Conservation (phyloP, 1,284 basidiomycete species). For the Ustilago sp. region DNA sequence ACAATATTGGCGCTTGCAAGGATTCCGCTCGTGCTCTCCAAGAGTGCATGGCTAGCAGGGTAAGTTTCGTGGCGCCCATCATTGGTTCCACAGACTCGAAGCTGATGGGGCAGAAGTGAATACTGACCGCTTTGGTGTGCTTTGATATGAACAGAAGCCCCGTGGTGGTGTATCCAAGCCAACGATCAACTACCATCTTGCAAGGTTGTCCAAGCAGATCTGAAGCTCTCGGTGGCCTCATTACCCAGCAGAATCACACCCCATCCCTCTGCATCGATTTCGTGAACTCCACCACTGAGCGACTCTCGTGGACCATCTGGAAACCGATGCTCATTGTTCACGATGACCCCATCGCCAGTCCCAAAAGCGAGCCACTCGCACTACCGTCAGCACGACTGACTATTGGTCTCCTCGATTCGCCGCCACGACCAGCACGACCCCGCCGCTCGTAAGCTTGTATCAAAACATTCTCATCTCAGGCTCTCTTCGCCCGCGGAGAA, state of each 20-base stretch:
- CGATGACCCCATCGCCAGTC: not conserved
- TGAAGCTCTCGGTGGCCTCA: constrained; percentile 10
- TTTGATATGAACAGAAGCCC: constrained; percentile 24
- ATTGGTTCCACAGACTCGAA: not conserved
- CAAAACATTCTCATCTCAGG: constrained; percentile 4
- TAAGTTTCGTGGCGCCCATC: constrained; percentile 71
- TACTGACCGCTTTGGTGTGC: not conserved
- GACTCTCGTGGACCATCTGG: not conserved
- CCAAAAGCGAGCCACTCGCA: not conserved
- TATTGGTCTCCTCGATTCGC: not conserved
- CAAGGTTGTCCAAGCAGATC: constrained; percentile 63
- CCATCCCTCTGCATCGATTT: not conserved
- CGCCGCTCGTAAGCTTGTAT: constrained; percentile 8
- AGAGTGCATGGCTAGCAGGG: constrained; percentile 87
- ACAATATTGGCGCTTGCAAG: constrained; percentile 76
- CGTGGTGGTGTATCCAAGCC: constrained; percentile 54
- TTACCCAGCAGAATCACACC: not conserved
- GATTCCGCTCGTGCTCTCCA: constrained; percentile 78
- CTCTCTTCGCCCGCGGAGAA: constrained; percentile 1
- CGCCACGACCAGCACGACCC: not conserved
- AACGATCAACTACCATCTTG: constrained; percentile 69
- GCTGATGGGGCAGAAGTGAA: not conserved
- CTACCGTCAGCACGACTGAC: not conserved
- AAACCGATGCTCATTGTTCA: not conserved
- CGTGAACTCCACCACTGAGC: not conserved